These are phyloP conservation scores for Termitomyces sp. DNA, from an alignment of 768 basidiomycete genomes.

Conservation along the genomic window DNA sequence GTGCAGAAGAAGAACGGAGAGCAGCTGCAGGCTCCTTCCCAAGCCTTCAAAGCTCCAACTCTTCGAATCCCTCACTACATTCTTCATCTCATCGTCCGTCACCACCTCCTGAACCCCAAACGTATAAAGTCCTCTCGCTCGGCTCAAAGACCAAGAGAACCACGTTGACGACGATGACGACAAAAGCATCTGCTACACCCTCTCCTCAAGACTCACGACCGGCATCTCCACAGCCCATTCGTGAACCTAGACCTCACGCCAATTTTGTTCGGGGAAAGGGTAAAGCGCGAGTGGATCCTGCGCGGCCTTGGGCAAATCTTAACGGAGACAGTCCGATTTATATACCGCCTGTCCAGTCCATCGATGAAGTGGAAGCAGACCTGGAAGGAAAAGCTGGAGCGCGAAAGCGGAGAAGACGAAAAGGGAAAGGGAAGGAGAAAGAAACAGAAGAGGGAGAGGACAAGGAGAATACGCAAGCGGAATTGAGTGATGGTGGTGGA, in stretches of 20 bases:
- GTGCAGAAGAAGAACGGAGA: slow-evolving; percentile 41
- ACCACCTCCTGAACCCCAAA: slow-evolving; percentile 20
- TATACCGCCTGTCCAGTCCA: slow-evolving; percentile 21
- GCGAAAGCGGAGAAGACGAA: slow-evolving; percentile 7
- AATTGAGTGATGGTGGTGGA: neutral
- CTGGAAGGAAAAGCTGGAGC: slow-evolving; percentile 1
- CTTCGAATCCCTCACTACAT: slow-evolving; percentile 1
- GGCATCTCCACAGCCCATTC: slow-evolving; percentile 28
- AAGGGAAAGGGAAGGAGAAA: slow-evolving; percentile 8
- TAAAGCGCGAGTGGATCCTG: slow-evolving; percentile 27
- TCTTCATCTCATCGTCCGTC: neutral
- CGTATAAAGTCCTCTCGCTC: slow-evolving; percentile 54
- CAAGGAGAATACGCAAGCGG: slow-evolving; percentile 2
- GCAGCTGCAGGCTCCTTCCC: slow-evolving; percentile 60
- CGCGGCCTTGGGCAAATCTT: neutral
- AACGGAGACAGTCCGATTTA: slow-evolving; percentile 28
- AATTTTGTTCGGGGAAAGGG: slow-evolving; percentile 23
- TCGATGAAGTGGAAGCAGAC: slow-evolving; percentile 2
- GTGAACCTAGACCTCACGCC: slow-evolving; percentile 32
- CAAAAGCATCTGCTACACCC: slow-evolving; percentile 6
- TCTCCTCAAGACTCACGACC: slow-evolving; percentile 27
- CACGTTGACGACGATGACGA: slow-evolving; percentile 48
- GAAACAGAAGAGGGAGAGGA: slow-evolving; percentile 3
- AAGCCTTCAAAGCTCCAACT: slow-evolving; percentile 25
- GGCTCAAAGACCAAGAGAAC: slow-evolving; percentile 46